Percentiles rank a stretch among this genome's conserved stretches.
Evolutionary conservation across 1,139 yeast species (phyloP).

Genomic region (Candida sp.): DNA sequence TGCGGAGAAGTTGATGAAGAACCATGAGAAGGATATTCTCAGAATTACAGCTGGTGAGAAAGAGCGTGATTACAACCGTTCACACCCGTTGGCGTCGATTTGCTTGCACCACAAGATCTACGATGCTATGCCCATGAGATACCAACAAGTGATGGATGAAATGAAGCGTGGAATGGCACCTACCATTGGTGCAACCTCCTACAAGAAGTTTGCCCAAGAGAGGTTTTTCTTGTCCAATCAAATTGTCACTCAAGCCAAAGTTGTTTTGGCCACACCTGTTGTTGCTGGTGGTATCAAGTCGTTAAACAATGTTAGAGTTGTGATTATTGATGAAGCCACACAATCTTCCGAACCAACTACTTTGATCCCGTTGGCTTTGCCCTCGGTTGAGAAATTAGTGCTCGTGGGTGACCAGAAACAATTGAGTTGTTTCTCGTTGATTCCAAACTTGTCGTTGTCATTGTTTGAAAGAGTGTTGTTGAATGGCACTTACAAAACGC

Average conservation of each 20-base stretch:
- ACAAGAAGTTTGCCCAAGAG: constrained; percentile 52
- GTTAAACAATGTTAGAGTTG: constrained; percentile 62
- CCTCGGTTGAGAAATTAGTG: constrained; percentile 68
- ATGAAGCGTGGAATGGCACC: constrained; percentile 38
- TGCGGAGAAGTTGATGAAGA: constrained; percentile 64
- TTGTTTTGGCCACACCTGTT: constrained; percentile 72
- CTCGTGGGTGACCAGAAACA: constrained; percentile 76
- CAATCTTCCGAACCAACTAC: constrained; percentile 77
- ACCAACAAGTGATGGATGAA: constrained; percentile 46
- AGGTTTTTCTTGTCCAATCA: constrained; percentile 28
- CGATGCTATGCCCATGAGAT: constrained; percentile 48
- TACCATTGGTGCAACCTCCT: constrained; percentile 33
- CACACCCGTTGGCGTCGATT: constrained; percentile 59
- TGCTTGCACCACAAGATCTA: constrained; percentile 67
- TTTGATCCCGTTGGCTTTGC: constrained; percentile 69
- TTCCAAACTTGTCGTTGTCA: constrained; percentile 62
- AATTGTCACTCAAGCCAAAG: constrained; percentile 63
- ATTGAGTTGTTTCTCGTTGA: constrained; percentile 69
- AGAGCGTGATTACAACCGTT: constrained; percentile 59
- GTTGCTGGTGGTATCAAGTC: constrained; percentile 72
- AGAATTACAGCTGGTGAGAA: constrained; percentile 67
- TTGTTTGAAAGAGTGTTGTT: constrained; percentile 61
- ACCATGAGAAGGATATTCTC: constrained; percentile 54
- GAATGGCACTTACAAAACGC: constrained; percentile 59
- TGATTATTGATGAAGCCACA: constrained; percentile 65